Conservation (phyloP, 2,329 filamentous ascomycete genomes). For the Xylaria sp. region DNA sequence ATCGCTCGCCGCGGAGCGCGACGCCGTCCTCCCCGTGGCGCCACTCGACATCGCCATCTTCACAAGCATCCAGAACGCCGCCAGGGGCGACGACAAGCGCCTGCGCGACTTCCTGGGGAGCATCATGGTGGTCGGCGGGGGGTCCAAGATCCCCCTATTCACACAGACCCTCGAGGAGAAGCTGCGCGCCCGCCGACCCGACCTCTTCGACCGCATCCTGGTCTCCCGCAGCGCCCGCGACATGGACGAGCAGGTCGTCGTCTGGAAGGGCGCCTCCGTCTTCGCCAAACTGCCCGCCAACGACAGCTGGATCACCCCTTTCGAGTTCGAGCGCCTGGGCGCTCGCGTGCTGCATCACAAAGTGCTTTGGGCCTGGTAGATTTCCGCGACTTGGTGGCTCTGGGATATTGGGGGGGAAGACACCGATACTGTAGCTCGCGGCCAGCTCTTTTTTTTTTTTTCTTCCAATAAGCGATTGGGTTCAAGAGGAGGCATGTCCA, state of each 20-base stretch:
- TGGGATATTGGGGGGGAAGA: not conserved
- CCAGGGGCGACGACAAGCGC: slow-evolving; percentile 89
- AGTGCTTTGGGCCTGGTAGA: slow-evolving; percentile 66
- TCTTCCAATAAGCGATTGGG: not conserved
- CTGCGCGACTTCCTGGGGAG: slow-evolving; percentile 86
- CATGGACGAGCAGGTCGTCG: slow-evolving; percentile 95
- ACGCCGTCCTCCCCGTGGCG: slow-evolving; percentile 80
- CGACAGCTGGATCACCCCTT: slow-evolving; percentile 89
- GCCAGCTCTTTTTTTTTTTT: not conserved
- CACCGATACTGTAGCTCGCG: not conserved
- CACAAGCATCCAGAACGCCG: slow-evolving; percentile 84
- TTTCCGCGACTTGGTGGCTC: not conserved
- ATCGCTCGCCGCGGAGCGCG: slow-evolving; percentile 70
- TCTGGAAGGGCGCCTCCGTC: slow-evolving; percentile 97
- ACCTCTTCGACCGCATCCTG: slow-evolving; percentile 64
- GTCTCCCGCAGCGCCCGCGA: slow-evolving; percentile 80
- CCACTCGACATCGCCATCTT: slow-evolving; percentile 90
- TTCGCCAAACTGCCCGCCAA: slow-evolving; percentile 92
- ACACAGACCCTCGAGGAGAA: slow-evolving; percentile 82
- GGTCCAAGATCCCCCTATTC: slow-evolving; percentile 80
- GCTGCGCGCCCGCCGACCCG: slow-evolving; percentile 69
- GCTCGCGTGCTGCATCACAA: slow-evolving; percentile 84
- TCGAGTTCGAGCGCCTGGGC: slow-evolving; percentile 88
- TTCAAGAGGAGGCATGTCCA: not conserved
- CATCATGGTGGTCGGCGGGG: slow-evolving; percentile 90